phyloP scores from a whole-genome alignment of 208 protist species.

The Hexamita inflata region DNA sequence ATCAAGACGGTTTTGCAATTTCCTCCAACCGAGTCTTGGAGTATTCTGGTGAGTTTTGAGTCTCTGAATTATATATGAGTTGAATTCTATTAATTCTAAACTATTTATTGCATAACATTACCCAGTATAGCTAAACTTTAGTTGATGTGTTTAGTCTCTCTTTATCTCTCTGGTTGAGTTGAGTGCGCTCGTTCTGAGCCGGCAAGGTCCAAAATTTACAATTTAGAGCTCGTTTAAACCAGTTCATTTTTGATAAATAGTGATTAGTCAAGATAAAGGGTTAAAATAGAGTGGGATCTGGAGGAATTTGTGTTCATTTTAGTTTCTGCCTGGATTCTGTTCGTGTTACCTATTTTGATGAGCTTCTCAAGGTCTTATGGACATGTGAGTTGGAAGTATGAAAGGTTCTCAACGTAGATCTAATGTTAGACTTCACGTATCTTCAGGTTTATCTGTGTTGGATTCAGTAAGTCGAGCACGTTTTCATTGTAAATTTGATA shows the following conservation, averaged over 20 bases:
- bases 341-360: background rate
- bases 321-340: conserved; percentile 13
- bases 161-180: background rate
- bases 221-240: too few species aligned
- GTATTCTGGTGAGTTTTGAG: conserved; percentile 50
- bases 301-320: conserved; percentile 23
- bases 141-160: conserved; percentile 29
- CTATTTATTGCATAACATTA: conserved; percentile 21
- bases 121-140: conserved; percentile 18
- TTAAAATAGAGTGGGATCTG: conserved; percentile 29
- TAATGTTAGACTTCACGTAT: too few species aligned
- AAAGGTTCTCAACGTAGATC: too few species aligned
- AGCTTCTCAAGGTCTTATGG: background rate
- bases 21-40: conserved; percentile 46
- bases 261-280: background rate
- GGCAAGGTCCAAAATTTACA: conserved; percentile 38
- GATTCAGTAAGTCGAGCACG: too few species aligned
- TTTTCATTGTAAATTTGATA: too few species aligned
- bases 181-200: conserved; percentile 28
- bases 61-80: conserved; percentile 30
- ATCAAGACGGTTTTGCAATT: conserved; percentile 38
- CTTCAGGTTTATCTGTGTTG: too few species aligned
- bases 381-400: too few species aligned
- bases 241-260: too few species aligned
- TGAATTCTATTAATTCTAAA: background rate